These are phyloP conservation scores for Sambucus nigra DNA, from an alignment of 129 eudicot species.

Conservation along the genomic window DNA sequence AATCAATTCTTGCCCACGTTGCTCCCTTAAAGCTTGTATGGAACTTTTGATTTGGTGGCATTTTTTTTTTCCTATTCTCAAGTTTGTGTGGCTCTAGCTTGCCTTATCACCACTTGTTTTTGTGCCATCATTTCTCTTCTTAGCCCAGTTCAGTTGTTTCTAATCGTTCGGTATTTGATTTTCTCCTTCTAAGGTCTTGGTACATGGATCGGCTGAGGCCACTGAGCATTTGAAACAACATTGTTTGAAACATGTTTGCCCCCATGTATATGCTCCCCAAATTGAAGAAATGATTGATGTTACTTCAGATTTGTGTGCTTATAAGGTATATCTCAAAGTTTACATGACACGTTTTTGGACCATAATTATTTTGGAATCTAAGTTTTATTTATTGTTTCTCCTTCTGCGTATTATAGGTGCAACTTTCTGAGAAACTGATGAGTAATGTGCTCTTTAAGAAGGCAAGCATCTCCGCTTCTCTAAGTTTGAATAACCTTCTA, in stretches of 20 bases:
- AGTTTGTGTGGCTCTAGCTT: neutral
- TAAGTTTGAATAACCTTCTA: neutral
- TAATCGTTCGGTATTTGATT: neutral
- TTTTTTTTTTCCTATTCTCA: neutral
- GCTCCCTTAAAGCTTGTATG: constrained; percentile 87
- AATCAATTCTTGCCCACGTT: constrained; percentile 82
- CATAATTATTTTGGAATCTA: neutral
- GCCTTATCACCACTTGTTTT: neutral
- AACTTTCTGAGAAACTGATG: constrained; percentile 96
- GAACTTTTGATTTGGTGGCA: no score
- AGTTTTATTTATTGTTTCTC: constrained; percentile 8
- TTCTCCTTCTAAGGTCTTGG: constrained; percentile 57
- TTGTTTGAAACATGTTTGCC: constrained; percentile 80
- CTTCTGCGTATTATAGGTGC: constrained; percentile 46
- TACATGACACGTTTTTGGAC: neutral
- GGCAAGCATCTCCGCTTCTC: constrained; percentile 30
- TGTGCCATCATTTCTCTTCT: neutral
- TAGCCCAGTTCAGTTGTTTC: neutral
- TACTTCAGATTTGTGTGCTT: constrained; percentile 96
- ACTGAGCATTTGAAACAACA: constrained; percentile 98
- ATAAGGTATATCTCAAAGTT: constrained; percentile 42
- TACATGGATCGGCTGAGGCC: constrained; percentile 99
- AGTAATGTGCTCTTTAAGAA: constrained; percentile 89
- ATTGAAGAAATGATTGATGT: constrained; percentile 93
- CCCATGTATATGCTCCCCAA: constrained; percentile 91